Percentiles rank a stretch among this genome's conserved stretches.
phyloP scores from a whole-genome alignment of 345 rosid species.

The Salix udensis region DNA sequence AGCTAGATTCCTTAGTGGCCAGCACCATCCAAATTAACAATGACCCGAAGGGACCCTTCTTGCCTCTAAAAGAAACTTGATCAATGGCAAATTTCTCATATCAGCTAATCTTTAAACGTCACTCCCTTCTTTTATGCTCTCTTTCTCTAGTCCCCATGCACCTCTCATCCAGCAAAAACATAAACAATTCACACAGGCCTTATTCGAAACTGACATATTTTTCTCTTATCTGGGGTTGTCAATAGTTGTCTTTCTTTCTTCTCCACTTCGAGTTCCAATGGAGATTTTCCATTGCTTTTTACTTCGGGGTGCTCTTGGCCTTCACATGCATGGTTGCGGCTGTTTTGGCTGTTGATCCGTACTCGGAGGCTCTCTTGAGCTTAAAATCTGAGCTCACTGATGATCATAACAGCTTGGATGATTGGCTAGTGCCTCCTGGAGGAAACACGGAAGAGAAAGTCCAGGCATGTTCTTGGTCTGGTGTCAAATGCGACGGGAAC shows the following conservation, averaged over 20 bases:
- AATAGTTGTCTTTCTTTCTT: slow-evolving; percentile 9
- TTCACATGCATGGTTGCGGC: slow-evolving; percentile 16
- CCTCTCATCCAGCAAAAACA: slow-evolving; percentile 23
- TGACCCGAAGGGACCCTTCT: slow-evolving; percentile 30
- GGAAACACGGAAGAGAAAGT: slow-evolving; percentile 27
- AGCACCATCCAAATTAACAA: slow-evolving; percentile 38
- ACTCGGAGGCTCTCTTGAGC: slow-evolving; percentile 58
- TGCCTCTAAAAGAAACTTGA: slow-evolving; percentile 36
- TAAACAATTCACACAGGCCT: not conserved
- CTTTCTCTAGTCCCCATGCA: slow-evolving; percentile 78
- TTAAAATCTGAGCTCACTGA: slow-evolving; percentile 67
- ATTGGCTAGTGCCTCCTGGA: slow-evolving; percentile 57
- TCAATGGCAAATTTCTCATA: slow-evolving; percentile 27
- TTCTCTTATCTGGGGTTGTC: not conserved
- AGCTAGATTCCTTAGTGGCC: slow-evolving; percentile 35
- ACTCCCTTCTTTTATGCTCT: slow-evolving; percentile 16
- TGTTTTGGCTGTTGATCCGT: slow-evolving; percentile 46
- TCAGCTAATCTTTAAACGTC: slow-evolving; percentile 37
- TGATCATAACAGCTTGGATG: slow-evolving; percentile 39
- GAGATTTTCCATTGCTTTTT: slow-evolving; percentile 40
- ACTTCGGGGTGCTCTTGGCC: slow-evolving; percentile 29
- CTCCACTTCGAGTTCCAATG: slow-evolving; percentile 48
- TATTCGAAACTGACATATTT: slow-evolving; percentile 13
- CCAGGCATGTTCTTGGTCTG: slow-evolving; percentile 78
- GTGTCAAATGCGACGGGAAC: slow-evolving; percentile 62